Conservation (phyloP, 345 rosid species). For the Hypericum perforatum region DNA sequence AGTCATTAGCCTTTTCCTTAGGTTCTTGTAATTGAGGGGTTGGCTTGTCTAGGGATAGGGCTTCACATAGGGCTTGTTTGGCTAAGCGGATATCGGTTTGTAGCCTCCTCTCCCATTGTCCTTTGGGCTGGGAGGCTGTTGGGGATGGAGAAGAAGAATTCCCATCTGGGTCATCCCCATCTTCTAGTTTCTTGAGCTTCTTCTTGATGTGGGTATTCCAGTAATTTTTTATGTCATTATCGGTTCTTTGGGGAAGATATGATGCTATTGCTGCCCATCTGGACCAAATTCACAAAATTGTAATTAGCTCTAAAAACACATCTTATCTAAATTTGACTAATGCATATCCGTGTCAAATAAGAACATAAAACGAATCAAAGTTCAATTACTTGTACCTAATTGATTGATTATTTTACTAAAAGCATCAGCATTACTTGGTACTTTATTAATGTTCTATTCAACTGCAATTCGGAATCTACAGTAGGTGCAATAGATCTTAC, state of each 20-base stretch:
- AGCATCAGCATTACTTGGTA: too few species aligned
- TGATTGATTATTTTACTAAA: too few species aligned
- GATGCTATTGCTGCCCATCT: slow-evolving; percentile 10
- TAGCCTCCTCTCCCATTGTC: slow-evolving; percentile 9
- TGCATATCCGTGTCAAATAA: too few species aligned
- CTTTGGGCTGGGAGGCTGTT: slow-evolving; percentile 1
- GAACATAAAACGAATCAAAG: too few species aligned
- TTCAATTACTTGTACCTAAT: too few species aligned
- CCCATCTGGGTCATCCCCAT: background rate
- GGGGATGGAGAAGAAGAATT: background rate
- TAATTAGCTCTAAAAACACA: too few species aligned
- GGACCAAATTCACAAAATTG: too few species aligned
- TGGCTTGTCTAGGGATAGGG: slow-evolving; percentile 5
- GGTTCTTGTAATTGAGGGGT: background rate
- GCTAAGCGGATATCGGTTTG: slow-evolving; percentile 7
- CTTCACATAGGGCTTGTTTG: slow-evolving; percentile 7
- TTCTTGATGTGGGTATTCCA: slow-evolving; percentile 10
- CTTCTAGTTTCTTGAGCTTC: slow-evolving; percentile 2
- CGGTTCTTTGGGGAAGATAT: slow-evolving; percentile 6
- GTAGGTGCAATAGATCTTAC: too few species aligned
- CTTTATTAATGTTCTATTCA: too few species aligned
- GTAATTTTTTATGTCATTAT: slow-evolving; percentile 6
- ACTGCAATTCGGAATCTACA: too few species aligned
- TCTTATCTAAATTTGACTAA: too few species aligned
- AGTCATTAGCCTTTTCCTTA: background rate